A percentile compares a stretch with the other conserved stretches of the same genome.
These are phyloP conservation scores for Volvox reticuliferus DNA, from an alignment of 139 green algal genomes.

Conservation along the genomic window DNA sequence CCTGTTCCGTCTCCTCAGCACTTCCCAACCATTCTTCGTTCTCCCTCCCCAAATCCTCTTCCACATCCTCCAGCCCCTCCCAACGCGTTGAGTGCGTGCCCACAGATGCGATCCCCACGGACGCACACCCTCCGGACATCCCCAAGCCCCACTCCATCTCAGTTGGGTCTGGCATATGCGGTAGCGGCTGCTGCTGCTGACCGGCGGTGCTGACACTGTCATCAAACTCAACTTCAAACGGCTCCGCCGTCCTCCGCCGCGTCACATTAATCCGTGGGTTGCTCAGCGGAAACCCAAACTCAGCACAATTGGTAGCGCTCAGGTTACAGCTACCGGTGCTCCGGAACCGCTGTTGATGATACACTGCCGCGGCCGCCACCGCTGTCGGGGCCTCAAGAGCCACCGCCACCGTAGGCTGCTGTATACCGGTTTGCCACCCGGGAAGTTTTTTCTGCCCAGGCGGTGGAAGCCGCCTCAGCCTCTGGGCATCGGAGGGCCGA, in stretches of 20 bases:
- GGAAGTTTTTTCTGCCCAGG: not conserved
- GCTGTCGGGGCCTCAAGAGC: not conserved
- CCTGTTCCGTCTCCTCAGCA: too few relatives aligned
- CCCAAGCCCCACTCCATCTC: too few relatives aligned
- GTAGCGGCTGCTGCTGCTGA: not conserved
- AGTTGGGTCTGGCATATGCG: too few relatives aligned
- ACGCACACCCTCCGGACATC: too few relatives aligned
- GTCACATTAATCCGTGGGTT: not conserved
- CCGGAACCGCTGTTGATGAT: not conserved
- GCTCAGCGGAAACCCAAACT: not conserved
- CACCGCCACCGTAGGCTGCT: not conserved
- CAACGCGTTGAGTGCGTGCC: too few relatives aligned
- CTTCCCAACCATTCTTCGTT: too few relatives aligned
- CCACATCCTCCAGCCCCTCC: too few relatives aligned
- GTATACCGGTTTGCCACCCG: not conserved
- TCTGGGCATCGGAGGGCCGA: not conserved
- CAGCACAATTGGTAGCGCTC: not conserved
- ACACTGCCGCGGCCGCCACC: not conserved
- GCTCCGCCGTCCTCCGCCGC: conserved; percentile 1
- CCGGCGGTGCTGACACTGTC: not conserved
- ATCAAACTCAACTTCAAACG: not conserved
- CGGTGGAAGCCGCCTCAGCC: not conserved
- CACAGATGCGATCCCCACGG: too few relatives aligned
- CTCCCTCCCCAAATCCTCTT: too few relatives aligned
- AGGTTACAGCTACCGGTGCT: not conserved